These are phyloP conservation scores for Phoma herbarum DNA, from an alignment of 2,329 filamentous ascomycete genomes.

Conservation along the genomic window DNA sequence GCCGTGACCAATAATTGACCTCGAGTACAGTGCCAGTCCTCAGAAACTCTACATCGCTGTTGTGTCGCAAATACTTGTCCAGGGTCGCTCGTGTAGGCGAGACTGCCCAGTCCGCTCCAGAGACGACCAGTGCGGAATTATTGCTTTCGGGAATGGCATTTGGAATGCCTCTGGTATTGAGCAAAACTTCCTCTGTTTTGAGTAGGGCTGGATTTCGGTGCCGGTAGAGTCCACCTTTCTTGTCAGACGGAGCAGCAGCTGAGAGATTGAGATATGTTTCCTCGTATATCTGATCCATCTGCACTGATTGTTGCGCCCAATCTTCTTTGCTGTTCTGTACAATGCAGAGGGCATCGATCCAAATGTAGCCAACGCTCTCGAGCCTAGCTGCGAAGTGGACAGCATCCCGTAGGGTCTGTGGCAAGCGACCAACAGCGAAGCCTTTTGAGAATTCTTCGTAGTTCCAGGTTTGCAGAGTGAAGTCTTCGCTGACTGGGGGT, in stretches of 20 bases:
- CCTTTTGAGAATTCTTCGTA: background rate
- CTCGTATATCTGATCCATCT: background rate
- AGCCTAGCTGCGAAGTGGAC: background rate
- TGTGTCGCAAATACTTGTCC: too few species aligned
- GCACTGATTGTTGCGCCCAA: background rate
- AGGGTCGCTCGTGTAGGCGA: too few species aligned
- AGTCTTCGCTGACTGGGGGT: too few species aligned
- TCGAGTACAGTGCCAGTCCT: background rate
- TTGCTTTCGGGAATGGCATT: too few species aligned
- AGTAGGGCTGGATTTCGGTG: background rate
- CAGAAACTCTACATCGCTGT: too few species aligned
- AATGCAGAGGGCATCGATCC: constrained; percentile 1
- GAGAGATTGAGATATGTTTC: background rate
- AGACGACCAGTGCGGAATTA: too few species aligned
- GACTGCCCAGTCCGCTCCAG: too few species aligned
- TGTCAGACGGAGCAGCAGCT: background rate
- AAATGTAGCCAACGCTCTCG: background rate
- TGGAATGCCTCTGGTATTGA: background rate
- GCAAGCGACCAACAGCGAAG: background rate
- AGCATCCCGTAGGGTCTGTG: background rate
- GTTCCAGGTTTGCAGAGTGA: too few species aligned
- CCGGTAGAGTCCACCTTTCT: background rate
- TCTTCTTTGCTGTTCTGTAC: background rate
- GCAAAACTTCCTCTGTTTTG: background rate
- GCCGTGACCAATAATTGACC: background rate